Conservation (phyloP, 345 rosid genomes). For the Pistacia atlantica region DNA sequence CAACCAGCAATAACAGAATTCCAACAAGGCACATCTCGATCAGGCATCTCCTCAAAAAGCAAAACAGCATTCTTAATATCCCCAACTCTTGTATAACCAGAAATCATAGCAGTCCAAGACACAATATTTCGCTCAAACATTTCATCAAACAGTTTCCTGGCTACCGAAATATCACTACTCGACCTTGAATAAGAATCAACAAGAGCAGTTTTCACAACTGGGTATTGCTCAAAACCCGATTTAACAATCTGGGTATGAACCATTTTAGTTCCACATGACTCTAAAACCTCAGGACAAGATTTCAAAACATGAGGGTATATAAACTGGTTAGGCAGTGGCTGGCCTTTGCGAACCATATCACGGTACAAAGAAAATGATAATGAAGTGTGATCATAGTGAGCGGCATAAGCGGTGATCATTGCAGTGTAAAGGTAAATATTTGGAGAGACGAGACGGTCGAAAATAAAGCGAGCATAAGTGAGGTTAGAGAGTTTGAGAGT, state of each 20-base stretch:
- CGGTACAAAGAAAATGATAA: constrained; percentile 37
- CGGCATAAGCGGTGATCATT: no score
- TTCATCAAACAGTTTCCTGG: constrained; percentile 72
- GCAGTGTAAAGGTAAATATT: constrained; percentile 65
- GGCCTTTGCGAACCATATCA: constrained; percentile 46
- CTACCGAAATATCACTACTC: constrained; percentile 36
- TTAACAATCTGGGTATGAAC: constrained; percentile 61
- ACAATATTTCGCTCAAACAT: constrained; percentile 68
- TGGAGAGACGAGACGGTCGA: constrained; percentile 51
- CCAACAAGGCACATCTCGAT: constrained; percentile 96
- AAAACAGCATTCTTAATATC: constrained; percentile 49
- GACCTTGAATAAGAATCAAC: constrained; percentile 68
- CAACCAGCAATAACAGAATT: constrained; percentile 80
- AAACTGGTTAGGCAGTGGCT: constrained; percentile 67
- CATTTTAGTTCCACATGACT: constrained; percentile 39
- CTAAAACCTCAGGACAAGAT: constrained; percentile 39
- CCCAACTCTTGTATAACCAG: constrained; percentile 66
- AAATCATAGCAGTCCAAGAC: constrained; percentile 86
- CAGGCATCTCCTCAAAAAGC: constrained; percentile 68
- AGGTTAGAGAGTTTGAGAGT: constrained; percentile 56
- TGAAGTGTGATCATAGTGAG: no score
- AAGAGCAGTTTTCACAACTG: constrained; percentile 77
- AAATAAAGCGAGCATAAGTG: constrained; percentile 64
- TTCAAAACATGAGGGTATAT: constrained; percentile 77
- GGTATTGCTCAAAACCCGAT: constrained; percentile 54